These are phyloP conservation scores for Fragosphaeria purpurea DNA, from an alignment of 2,329 filamentous ascomycete species.

Conservation along the genomic window DNA sequence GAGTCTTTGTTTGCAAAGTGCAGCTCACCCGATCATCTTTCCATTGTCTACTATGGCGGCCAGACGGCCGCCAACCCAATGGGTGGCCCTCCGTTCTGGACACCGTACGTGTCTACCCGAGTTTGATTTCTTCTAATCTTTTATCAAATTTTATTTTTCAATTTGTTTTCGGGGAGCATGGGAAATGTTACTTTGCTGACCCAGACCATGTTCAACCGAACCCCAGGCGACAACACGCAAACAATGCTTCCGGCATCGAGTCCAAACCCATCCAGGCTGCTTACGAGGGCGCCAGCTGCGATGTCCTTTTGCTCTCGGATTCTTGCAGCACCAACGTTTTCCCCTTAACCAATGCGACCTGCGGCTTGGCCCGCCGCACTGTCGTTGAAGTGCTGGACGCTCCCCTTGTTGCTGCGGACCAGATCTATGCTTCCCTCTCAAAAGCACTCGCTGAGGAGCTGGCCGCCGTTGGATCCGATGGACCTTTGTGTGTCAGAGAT, in stretches of 20 bases:
- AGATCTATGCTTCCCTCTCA: slow-evolving; percentile 3
- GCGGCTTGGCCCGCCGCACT: slow-evolving; percentile 2
- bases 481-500: slow-evolving; percentile 1
- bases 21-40: slow-evolving; percentile 7
- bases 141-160: neutral
- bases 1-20: slow-evolving; percentile 5
- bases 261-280: slow-evolving; percentile 9
- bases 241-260: neutral
- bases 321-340: slow-evolving; percentile 7
- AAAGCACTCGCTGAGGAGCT: slow-evolving; percentile 12
- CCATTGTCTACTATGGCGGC: slow-evolving; percentile 14
- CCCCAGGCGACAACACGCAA: slow-evolving; percentile 1
- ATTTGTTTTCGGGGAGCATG: neutral
- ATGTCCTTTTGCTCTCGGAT: slow-evolving; percentile 13
- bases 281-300: slow-evolving; percentile 8
- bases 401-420: slow-evolving; percentile 2
- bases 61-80: slow-evolving; percentile 2
- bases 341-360: slow-evolving; percentile 4
- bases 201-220: too few species aligned
- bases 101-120: slow-evolving; percentile 8
- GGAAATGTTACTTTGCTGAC: too few species aligned
- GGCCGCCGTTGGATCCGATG: neutral
- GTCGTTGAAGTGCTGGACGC: slow-evolving; percentile 12
- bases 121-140: neutral
- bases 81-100: slow-evolving; percentile 8